Base-by-base conservation (phyloP, 2,329 filamentous ascomycete genomes). In the Parastagonospora avenae region DNA sequence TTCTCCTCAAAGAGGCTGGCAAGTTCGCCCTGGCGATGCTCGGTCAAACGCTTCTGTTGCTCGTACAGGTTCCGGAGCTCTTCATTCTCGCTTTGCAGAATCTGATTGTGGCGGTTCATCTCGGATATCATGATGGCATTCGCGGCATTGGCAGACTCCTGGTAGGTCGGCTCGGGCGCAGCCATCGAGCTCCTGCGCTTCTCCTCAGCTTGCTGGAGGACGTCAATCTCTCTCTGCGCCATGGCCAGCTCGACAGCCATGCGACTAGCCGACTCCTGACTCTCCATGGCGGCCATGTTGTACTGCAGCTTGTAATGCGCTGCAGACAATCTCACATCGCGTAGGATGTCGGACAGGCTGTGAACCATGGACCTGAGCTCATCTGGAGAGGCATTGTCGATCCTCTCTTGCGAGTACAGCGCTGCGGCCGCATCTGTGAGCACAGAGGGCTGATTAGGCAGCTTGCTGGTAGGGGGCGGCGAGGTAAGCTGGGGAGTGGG, bases 231-330 rank as follows among this genome's bases (percentile, higher is more conserved):
- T 16, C 89, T 84, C 55, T 91, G 85, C n/a, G 88, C 89, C 84
- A 97, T 92, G 59, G 94, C 90, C 64, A 96, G 89, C 74, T 97
- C 93, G 4, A 97, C 92, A 31, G 87, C 89, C 60, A 93, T 91
- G 24, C 92, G 86, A 74, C 95, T 92, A 8, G 91, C 85, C 28
- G 92, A 88, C 62, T 96, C 91, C 42, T 88, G 86, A 47, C 90
- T 92, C 67, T 96, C 91, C 59, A 97, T 86, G 44, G 85, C 86
- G 27, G 96, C 82, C 67, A 97, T 83, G 63, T 88, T 92, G 68
- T 92, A 89, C 72, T 97, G 93, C 47, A 97, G 79, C 75, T 94
- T 95, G 77, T 94, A 89, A 71, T 97, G 92, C 29, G 92, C 90
- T 12, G 89, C 87, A 52, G 92, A 89, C 79, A 92, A 92, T 66